Conservation (phyloP, 148 eudicot genomes). For the Cornus controversa region DNA sequence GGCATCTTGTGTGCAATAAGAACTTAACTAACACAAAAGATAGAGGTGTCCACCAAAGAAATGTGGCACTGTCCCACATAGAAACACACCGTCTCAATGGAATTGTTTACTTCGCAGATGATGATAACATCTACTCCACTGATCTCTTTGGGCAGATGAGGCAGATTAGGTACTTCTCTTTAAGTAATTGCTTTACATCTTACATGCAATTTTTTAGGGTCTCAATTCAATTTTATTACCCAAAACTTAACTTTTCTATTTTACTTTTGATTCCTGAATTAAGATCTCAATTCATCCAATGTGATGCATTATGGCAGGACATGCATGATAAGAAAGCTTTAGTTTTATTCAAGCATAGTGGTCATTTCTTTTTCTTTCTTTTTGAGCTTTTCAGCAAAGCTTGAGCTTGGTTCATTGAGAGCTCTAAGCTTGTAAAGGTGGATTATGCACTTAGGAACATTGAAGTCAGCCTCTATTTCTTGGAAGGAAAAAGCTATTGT, state of each 20-base stretch:
- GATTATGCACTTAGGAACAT: background rate
- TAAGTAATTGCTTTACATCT: background rate
- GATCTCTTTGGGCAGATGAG: conserved; percentile 67
- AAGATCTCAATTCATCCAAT: background rate
- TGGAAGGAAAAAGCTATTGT: too few relatives aligned
- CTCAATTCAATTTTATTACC: background rate
- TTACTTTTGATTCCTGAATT: background rate
- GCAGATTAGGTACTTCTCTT: conserved; percentile 60
- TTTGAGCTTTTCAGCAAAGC: background rate
- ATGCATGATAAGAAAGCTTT: background rate
- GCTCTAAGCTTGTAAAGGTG: background rate
- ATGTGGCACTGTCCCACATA: conserved; percentile 73
- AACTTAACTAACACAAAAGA: conserved; percentile 59
- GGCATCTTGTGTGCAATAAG: conserved; percentile 71
- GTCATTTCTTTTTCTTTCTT: background rate
- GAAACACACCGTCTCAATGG: conserved; percentile 78
- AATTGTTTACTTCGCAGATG: conserved; percentile 79
- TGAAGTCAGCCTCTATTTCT: background rate
- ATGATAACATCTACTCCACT: conserved; percentile 47
- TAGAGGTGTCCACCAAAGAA: conserved; percentile 59
- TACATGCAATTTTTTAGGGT: background rate
- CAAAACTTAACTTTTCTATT: background rate
- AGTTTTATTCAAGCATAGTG: background rate
- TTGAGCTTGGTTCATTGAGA: background rate
- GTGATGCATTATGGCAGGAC: background rate